These are phyloP conservation scores for Isatis lusitanica DNA, from an alignment of 441 rosid species.

Conservation along the genomic window DNA sequence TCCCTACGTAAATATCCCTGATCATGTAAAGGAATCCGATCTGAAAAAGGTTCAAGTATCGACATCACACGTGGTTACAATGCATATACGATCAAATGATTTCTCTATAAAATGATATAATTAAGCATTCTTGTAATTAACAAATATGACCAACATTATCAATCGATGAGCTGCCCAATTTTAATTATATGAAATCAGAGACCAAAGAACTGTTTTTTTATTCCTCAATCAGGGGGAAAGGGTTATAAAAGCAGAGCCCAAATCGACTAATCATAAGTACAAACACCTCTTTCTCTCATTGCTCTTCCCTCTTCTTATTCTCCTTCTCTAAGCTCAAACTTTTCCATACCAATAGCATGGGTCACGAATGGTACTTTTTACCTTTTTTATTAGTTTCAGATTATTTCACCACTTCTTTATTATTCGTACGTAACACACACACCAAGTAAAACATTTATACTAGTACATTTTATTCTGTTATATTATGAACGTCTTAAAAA, in stretches of 20 bases:
- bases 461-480: not conserved
- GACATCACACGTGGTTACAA: conserved; percentile 32
- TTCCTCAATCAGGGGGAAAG: not conserved
- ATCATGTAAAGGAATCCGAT: conserved; percentile 19
- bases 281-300: conserved; percentile 5
- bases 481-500: not conserved
- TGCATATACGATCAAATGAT: conserved; percentile 18
- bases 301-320: not conserved
- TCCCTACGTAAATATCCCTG: conserved; percentile 2
- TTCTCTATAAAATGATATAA: not conserved
- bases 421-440: not conserved
- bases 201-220: not conserved
- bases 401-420: not conserved
- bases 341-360: conserved; percentile 21
- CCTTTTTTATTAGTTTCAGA: not conserved
- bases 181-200: not conserved
- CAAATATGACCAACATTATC: conserved; percentile 1
- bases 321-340: not conserved
- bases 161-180: conserved; percentile 30
- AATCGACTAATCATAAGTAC: not conserved
- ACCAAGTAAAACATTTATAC: not conserved
- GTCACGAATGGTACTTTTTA: conserved; percentile 34
- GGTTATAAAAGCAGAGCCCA: conserved; percentile 24
- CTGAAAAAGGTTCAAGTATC: conserved; percentile 1
- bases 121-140: not conserved